These are phyloP conservation scores for Amborella trichopoda DNA, from an alignment of 164 flowering plant species.

Conservation along the genomic window DNA sequence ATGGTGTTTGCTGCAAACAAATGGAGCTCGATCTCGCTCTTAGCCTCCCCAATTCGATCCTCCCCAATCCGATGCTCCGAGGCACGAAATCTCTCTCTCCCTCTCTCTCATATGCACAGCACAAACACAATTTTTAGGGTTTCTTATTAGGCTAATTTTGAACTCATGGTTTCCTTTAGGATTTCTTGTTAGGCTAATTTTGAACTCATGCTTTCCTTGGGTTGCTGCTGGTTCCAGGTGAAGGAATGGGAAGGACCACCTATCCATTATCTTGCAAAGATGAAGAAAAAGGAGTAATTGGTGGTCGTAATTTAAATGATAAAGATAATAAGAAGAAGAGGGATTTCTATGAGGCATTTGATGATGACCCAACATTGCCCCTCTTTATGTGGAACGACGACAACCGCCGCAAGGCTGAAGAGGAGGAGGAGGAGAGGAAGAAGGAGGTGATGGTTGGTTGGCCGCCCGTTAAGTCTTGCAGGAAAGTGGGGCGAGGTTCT, in stretches of 20 bases:
- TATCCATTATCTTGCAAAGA: not conserved
- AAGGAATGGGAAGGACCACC: not conserved
- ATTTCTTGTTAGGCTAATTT: not conserved
- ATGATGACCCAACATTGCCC: not conserved
- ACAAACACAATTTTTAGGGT: not conserved
- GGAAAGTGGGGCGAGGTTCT: constrained; percentile 6
- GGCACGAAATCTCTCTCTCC: not conserved
- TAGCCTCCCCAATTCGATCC: not conserved
- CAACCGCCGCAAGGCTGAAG: not conserved
- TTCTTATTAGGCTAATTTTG: not conserved
- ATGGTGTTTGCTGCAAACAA: too few relatives aligned
- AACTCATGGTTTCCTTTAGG: not conserved
- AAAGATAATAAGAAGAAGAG: not conserved
- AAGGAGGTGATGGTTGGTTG: constrained; percentile 42
- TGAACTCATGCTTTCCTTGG: too few relatives aligned
- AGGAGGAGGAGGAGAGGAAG: too few relatives aligned
- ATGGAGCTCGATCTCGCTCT: constrained; percentile 1
- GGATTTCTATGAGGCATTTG: not conserved
- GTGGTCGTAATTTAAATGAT: not conserved
- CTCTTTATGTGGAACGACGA: not conserved
- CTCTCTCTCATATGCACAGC: not conserved
- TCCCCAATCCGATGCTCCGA: too few relatives aligned
- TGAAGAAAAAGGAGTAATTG: not conserved
- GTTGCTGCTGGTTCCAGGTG: too few relatives aligned
- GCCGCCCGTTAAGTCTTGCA: constrained; percentile 41